These are phyloP conservation scores for Vitis rupestris DNA, from an alignment of 164 flowering plant genomes.

Conservation along the genomic window DNA sequence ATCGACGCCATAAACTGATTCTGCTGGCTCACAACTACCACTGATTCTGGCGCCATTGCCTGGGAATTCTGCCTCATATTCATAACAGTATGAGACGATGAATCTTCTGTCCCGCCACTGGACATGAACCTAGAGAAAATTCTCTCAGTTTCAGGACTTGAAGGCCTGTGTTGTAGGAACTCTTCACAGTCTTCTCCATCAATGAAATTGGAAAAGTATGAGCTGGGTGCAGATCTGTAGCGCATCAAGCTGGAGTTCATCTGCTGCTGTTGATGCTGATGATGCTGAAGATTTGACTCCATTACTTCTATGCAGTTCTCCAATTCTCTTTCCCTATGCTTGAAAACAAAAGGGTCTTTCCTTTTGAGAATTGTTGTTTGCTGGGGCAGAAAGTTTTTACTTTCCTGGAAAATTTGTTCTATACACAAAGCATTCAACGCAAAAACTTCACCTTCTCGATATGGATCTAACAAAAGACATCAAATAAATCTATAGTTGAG, in stretches of 20 bases:
- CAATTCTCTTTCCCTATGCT: neutral
- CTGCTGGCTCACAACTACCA: slow-evolving; percentile 6
- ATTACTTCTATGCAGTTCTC: slow-evolving; percentile 9
- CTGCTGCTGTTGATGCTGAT: slow-evolving; percentile 28
- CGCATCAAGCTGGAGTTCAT: slow-evolving; percentile 44
- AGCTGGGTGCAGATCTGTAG: slow-evolving; percentile 67
- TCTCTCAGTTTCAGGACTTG: slow-evolving; percentile 51
- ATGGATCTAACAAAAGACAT: no score
- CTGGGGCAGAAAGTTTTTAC: no score
- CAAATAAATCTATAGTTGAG: no score
- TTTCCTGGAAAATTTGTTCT: no score
- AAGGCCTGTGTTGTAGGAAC: slow-evolving; percentile 29
- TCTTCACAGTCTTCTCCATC: slow-evolving; percentile 33
- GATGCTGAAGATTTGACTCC: slow-evolving; percentile 40
- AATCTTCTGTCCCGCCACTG: slow-evolving; percentile 4
- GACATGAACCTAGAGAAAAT: slow-evolving; percentile 38
- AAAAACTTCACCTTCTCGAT: no score
- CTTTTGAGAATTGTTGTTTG: no score
- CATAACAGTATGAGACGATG: neutral
- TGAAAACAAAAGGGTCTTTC: neutral
- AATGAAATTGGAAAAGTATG: slow-evolving; percentile 39
- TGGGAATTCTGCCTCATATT: slow-evolving; percentile 10
- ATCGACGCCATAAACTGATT: slow-evolving; percentile 12
- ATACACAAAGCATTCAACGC: no score
- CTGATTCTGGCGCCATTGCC: neutral